Evolutionary conservation across 2,329 filamentous ascomycete species (phyloP), one percentile per base, ranked within the genome.

Genomic region (Dactylellina drechsleri): DNA sequence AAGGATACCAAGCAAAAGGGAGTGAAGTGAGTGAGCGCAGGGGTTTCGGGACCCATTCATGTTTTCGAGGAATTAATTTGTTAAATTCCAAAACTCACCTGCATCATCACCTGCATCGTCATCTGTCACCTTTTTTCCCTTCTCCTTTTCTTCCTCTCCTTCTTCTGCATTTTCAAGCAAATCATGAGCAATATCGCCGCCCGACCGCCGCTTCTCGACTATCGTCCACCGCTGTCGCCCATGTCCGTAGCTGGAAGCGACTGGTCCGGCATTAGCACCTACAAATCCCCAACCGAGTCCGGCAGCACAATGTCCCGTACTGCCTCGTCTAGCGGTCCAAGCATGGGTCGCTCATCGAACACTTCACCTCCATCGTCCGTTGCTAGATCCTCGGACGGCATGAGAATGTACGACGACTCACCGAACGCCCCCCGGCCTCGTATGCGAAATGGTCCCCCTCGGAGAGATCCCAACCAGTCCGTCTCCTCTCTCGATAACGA

Each of bases 361-460:
- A 70, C 94, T 61, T 97, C 94, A 59, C 93, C 94, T 65, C 94
- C 95, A 26, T 92, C 90, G 77, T 98, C 94, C 4, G 86, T 97
- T 78, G 92, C 91, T 77, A 87, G 91, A 77, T 96, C 92, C 60
- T 97, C 92, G 82, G 90, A 91, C 81, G 92, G 91, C 68, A 91
- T 90, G 47, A 87, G 87, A 73, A 82, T 90, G 77, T 92, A 85
- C 76, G 78, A 79, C 61, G 76, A 78, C 20, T 77, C 79, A 20
- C 74, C 79, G 28, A 78, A 78, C 71, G 49, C 66, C 43, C 31
- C 31, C 31, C 70, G 78, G 59, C 41, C 65, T 58, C 72, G 72
- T 58, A 71, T 76, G 66, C 66, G 62, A 18, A 36, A 36, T 36
- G 31, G 31, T 7, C 65, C 72, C 4, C 72, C 72, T 15, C 54